Base-by-base conservation (phyloP, 169 alveolate species). In the Plasmodium cynomolgi region DNA sequence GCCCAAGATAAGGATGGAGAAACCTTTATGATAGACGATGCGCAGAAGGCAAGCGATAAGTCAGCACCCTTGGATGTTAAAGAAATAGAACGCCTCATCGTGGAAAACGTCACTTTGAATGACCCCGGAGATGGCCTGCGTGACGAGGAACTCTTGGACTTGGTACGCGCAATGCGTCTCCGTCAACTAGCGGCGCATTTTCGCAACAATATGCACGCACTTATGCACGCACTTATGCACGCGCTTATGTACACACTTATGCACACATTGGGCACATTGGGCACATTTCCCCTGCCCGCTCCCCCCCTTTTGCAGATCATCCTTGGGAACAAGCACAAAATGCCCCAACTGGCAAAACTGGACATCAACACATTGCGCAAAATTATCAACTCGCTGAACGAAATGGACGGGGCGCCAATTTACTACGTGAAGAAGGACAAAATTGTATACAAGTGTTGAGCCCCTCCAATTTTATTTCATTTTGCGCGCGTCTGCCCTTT, bases 121-220 rank as follows among this genome's bases (percentile, higher is more conserved):
- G 93, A 47, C 56, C 95, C 83, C 33, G 95, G 95, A 23, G 95
- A 77, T 79, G 93, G 93, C 62, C 82, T 73, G 94, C 92, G 72
- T 23, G 95, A 74, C 95, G 97, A 31, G 95, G 96, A 41, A 93
- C 96, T 83, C 93, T 84, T 71, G 95, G 95, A 92, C 75, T 94
- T 71, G 94, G 95, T 58, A 96, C 79, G 80, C 83, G 31, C 92
- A 74, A 7, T 39, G n/a, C 56, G n/a, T 44, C 56, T 11, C 17
- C 56, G n/a, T 44, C 56, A 15, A 50, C 62, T 13, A 50, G 23
- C 7, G n/a, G 39, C 31, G 41, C n/a, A 68, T 29, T 23, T 68
- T 68, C 34, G 37, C 17, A 13, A 9, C 20, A 9, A 68, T 68
- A 1, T 68, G 20, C 72, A 56, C 34, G 0, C 39, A 39, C 15